A percentile compares a stretch with the other conserved stretches of the same genome.
Evolutionary conservation across 805 yeast species (phyloP).

Genomic region (Metschnikowia henanensis): DNA sequence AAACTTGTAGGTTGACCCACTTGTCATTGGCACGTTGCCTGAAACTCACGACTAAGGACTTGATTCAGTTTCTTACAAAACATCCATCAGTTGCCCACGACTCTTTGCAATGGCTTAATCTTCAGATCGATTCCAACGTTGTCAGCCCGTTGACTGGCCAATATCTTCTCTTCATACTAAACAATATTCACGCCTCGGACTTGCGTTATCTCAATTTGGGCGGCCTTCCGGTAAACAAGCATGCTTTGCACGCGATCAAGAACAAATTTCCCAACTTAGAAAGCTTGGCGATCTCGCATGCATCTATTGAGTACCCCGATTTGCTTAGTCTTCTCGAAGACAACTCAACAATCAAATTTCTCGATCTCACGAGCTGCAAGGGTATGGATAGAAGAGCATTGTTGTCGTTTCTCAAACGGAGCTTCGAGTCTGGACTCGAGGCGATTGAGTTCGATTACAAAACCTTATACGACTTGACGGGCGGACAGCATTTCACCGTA

Average conservation of each 20-base stretch:
- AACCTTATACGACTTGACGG: conserved; percentile 48
- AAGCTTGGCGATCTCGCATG: conserved; percentile 45
- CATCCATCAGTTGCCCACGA: conserved; percentile 62
- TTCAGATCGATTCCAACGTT: conserved; percentile 63
- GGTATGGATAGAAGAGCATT: conserved; percentile 58
- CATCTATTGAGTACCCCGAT: conserved; percentile 37
- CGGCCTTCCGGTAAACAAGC: conserved; percentile 58
- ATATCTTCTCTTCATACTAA: conserved; percentile 47
- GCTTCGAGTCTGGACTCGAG: conserved; percentile 35
- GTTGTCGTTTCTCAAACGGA: conserved; percentile 27
- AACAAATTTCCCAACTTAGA: conserved; percentile 40
- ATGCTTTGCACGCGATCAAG: conserved; percentile 39
- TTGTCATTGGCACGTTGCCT: conserved; percentile 57
- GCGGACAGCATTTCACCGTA: conserved; percentile 33
- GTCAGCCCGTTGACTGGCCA: conserved; percentile 56
- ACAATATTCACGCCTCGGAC: conserved; percentile 43
- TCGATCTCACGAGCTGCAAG: conserved; percentile 68
- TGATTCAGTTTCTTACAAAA: conserved; percentile 64
- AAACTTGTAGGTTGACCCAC: conserved; percentile 65
- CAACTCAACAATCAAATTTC: conserved; percentile 43
- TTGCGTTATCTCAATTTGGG: conserved; percentile 58
- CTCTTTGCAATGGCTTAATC: conserved; percentile 62
- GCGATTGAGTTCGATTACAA: conserved; percentile 70
- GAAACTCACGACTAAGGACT: conserved; percentile 67
- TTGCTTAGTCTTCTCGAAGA: conserved; percentile 34